Evolutionary conservation across 1,284 basidiomycete genomes (phyloP), one percentile per base, ranked within the genome.

Genomic region (Lignosus rhinocerotis): DNA sequence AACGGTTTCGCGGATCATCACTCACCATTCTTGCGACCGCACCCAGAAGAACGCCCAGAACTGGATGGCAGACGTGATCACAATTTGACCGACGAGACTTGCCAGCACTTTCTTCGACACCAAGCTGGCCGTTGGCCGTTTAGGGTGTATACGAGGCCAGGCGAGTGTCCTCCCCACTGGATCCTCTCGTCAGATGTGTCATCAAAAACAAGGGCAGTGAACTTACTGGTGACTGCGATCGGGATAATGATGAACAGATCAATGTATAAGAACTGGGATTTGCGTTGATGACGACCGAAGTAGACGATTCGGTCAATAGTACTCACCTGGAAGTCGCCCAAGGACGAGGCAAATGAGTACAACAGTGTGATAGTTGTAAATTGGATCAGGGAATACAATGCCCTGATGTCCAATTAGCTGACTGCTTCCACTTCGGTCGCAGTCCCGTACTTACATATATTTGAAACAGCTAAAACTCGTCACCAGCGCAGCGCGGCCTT

Each of bases 381-480:
- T 74, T 97, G 92, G 62, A 96, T 94, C 55, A 95, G 76, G n/a
- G 92, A 94, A 73, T 94, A 94, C 49, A 94, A 73, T 0, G 93
- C 92, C 92, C 92, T 93, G 64, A 30, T 60, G 44, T 32, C 14
- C 38, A 25, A 45, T 67, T 61, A 53, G 53, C 21, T 39, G 38
- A 51, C 31, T 39, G 32, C 47, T 31, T 17, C 25, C 21, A n/a
- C 30, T 21, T 30, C 12, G 42, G 49, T 45, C 51, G 47, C 25
- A 21, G 1, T 11, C 1, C 55, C 53, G 2, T 30, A 79, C 91
- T 75, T 68, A 93, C 95, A 98, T 98, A 70, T 96, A 98, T 77
- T 98, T 98, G 87, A 99, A 99, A 77, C 97, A 99, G 66, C 93
- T 95, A 76, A 99, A 99, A 69, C 93, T 96, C 2, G 96, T 99